These are phyloP conservation scores for Globisporangium iwayamae DNA, from an alignment of 352 stramenopile species.

Conservation along the genomic window DNA sequence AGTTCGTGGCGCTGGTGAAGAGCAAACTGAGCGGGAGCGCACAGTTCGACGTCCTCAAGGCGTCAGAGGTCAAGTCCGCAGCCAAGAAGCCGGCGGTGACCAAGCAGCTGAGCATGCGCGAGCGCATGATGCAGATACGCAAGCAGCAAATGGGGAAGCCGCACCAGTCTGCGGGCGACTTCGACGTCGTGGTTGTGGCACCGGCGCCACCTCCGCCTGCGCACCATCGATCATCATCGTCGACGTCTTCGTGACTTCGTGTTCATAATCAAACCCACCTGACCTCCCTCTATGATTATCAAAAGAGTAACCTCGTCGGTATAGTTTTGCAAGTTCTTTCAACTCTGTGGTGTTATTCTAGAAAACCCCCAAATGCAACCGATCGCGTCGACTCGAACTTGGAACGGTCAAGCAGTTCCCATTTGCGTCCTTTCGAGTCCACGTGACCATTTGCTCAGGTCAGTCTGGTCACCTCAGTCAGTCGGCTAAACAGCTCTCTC, in stretches of 20 bases:
- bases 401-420: neutral
- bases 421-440: neutral
- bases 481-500: neutral
- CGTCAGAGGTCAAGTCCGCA: constrained; percentile 42
- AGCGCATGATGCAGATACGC: constrained; percentile 54
- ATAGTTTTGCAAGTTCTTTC: constrained; percentile 4
- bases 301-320: neutral
- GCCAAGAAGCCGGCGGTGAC: constrained; percentile 13
- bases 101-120: constrained; percentile 48
- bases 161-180: neutral
- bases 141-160: constrained; percentile 29
- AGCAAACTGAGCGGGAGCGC: constrained; percentile 45
- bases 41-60: constrained; percentile 62
- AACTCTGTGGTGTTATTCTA: constrained; percentile 4
- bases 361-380: neutral
- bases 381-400: neutral
- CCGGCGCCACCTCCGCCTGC: neutral
- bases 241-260: neutral
- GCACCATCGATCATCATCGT: neutral
- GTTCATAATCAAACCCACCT: constrained; percentile 1
- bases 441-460: neutral
- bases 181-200: constrained; percentile 8
- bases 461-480: neutral
- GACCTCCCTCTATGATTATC: neutral
- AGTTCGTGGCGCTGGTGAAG: constrained; percentile 59